phyloP scores from a whole-genome alignment of 2,329 filamentous ascomycete species.

The Bipolaris bicolor region DNA sequence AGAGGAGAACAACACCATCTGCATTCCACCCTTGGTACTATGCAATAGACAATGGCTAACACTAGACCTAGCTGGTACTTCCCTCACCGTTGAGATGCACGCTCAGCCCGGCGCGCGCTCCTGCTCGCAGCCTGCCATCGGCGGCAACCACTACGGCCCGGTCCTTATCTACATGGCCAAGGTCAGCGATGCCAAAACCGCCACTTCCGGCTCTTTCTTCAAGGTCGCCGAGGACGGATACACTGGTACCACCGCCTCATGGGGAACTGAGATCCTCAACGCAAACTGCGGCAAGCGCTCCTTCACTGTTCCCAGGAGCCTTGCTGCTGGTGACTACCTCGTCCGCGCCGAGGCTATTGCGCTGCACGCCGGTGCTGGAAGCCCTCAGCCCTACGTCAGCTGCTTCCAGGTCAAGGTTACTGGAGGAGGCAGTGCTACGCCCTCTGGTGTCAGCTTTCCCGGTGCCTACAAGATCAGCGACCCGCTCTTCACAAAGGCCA shows the following conservation, averaged over 20 bases:
- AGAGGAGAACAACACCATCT: neutral
- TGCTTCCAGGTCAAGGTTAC: conserved; percentile 50
- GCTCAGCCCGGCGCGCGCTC: conserved; percentile 41
- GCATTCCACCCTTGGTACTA: neutral
- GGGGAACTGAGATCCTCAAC: conserved; percentile 49
- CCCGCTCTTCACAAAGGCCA: conserved; percentile 42
- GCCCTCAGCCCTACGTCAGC: conserved; percentile 44
- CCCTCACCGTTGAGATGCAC: conserved; percentile 49
- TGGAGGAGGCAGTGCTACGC: conserved; percentile 42
- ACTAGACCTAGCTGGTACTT: conserved; percentile 33
- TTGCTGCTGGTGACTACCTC: conserved; percentile 44
- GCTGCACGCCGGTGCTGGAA: conserved; percentile 41
- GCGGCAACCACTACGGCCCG: conserved; percentile 48
- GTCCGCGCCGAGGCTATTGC: conserved; percentile 45
- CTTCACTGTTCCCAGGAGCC: conserved; percentile 44
- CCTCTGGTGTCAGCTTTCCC: conserved; percentile 43
- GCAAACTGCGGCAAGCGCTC: conserved; percentile 48
- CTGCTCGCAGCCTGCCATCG: conserved; percentile 44
- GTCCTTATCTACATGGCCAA: conserved; percentile 50
- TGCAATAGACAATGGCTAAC: conserved; percentile 13
- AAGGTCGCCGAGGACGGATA: conserved; percentile 49
- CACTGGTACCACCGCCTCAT: conserved; percentile 43
- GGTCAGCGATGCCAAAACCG: conserved; percentile 44
- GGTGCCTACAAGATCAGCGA: conserved; percentile 45
- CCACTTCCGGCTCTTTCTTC: conserved; percentile 43